Conservation (phyloP, 768 basidiomycete species). For the Dentipellis sp. region DNA sequence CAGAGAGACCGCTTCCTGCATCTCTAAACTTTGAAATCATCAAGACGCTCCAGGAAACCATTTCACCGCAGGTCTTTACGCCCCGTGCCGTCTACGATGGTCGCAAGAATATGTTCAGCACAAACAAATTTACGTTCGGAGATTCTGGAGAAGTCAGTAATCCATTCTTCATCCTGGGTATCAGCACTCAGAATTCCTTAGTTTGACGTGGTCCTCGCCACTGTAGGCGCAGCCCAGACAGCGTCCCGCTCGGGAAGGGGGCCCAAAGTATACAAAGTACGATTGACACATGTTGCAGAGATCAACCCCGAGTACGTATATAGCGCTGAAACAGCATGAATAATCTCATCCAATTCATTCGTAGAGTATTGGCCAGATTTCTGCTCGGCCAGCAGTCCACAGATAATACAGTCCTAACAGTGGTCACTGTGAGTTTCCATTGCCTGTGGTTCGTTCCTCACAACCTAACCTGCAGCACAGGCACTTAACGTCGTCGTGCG, state of each 20-base stretch:
- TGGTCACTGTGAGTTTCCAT: slow-evolving; percentile 40
- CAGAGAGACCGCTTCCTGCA: slow-evolving; percentile 60
- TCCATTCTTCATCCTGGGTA: not conserved
- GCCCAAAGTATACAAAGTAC: slow-evolving; percentile 62
- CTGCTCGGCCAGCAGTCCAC: slow-evolving; percentile 54
- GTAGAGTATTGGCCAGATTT: slow-evolving; percentile 56
- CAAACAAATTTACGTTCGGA: slow-evolving; percentile 52
- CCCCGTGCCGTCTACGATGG: slow-evolving; percentile 76
- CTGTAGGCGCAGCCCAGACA: slow-evolving; percentile 9
- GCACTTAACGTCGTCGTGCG: slow-evolving; percentile 69
- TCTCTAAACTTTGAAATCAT: slow-evolving; percentile 67
- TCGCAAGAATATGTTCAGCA: slow-evolving; percentile 65
- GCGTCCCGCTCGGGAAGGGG: slow-evolving; percentile 16
- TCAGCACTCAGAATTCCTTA: slow-evolving; percentile 19
- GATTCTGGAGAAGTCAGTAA: slow-evolving; percentile 36
- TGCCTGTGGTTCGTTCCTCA: not conserved
- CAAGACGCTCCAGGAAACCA: slow-evolving; percentile 44
- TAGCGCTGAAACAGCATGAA: slow-evolving; percentile 16
- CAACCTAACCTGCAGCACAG: slow-evolving; percentile 23
- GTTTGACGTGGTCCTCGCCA: slow-evolving; percentile 52
- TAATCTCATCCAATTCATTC: not conserved
- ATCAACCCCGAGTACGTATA: slow-evolving; percentile 73
- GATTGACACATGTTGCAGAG: slow-evolving; percentile 58
- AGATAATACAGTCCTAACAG: slow-evolving; percentile 60
- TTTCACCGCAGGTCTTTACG: slow-evolving; percentile 58